A percentile compares a stretch with the other conserved stretches of the same genome.
These are phyloP conservation scores for Entophlyctis helioformis DNA, from an alignment of 192 early-diverging fungal species.

Conservation along the genomic window DNA sequence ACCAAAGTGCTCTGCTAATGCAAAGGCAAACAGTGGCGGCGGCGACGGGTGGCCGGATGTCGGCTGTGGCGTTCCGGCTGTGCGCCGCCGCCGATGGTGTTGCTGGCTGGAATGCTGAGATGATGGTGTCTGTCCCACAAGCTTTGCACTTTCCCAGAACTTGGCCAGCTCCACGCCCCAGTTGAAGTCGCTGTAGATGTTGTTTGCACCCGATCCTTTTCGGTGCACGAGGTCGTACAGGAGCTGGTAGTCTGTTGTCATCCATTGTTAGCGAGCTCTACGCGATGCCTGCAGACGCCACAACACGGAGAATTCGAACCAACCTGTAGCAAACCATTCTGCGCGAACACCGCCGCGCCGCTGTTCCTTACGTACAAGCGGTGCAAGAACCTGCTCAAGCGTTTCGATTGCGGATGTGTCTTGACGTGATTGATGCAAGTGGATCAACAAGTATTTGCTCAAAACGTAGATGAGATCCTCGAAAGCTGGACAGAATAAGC, in stretches of 20 bases:
- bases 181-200: conserved; percentile 14
- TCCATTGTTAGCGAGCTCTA: too few relatives aligned
- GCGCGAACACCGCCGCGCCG: too few relatives aligned
- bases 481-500: too few relatives aligned
- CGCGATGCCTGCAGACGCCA: too few relatives aligned
- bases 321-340: conserved; percentile 25
- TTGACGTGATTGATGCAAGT: conserved; percentile 6
- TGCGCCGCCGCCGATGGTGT: background rate
- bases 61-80: conserved; percentile 1
- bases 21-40: conserved; percentile 23
- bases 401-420: conserved; percentile 8
- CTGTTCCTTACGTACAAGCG: too few relatives aligned
- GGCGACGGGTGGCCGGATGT: too few relatives aligned
- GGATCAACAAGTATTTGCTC: conserved; percentile 27
- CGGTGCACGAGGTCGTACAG: conserved; percentile 1
- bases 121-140: too few relatives aligned
- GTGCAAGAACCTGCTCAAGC: conserved; percentile 15
- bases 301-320: too few relatives aligned
- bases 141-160: conserved; percentile 17
- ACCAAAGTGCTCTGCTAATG: conserved; percentile 14
- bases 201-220: conserved; percentile 4
- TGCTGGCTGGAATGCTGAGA: background rate
- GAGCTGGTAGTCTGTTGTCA: conserved; percentile 4
- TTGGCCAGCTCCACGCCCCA: conserved; percentile 21
- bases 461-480: conserved; percentile 35